phyloP scores from a whole-genome alignment of 1,284 basidiomycete species.

The Cutaneotrichosporon arboriforme region DNA sequence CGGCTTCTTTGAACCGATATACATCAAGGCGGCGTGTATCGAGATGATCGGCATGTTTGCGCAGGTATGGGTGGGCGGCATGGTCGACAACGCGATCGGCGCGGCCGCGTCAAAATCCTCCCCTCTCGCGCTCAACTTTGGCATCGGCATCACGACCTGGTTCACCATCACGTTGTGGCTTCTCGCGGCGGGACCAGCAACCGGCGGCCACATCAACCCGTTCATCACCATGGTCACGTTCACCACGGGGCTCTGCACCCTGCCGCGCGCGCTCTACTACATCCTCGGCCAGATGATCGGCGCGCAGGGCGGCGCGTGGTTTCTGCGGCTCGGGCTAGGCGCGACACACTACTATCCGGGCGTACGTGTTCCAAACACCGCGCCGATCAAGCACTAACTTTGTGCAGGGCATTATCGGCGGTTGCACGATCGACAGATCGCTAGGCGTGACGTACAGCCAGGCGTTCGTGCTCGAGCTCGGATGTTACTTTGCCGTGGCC shows the following conservation, averaged over 20 bases:
- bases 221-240: slow-evolving; percentile 5
- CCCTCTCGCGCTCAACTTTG: neutral
- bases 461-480: slow-evolving; percentile 5
- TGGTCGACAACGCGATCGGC: neutral
- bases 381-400: neutral
- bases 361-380: neutral
- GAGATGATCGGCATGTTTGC: neutral
- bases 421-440: slow-evolving; percentile 2
- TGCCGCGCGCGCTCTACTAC: slow-evolving; percentile 5
- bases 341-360: neutral
- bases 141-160: neutral
- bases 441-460: neutral
- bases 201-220: slow-evolving; percentile 7
- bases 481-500: neutral
- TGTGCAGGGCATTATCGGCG: slow-evolving; percentile 2
- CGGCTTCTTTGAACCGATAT: slow-evolving; percentile 1
- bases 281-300: neutral
- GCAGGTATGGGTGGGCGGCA: neutral
- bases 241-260: slow-evolving; percentile 2
- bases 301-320: neutral
- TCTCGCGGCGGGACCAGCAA: neutral
- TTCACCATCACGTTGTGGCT: neutral
- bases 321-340: slow-evolving; percentile 2
- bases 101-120: neutral
- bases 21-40: slow-evolving; percentile 2